phyloP scores from a whole-genome alignment of 2,329 filamentous ascomycete species.

The Grosmannia huntii region DNA sequence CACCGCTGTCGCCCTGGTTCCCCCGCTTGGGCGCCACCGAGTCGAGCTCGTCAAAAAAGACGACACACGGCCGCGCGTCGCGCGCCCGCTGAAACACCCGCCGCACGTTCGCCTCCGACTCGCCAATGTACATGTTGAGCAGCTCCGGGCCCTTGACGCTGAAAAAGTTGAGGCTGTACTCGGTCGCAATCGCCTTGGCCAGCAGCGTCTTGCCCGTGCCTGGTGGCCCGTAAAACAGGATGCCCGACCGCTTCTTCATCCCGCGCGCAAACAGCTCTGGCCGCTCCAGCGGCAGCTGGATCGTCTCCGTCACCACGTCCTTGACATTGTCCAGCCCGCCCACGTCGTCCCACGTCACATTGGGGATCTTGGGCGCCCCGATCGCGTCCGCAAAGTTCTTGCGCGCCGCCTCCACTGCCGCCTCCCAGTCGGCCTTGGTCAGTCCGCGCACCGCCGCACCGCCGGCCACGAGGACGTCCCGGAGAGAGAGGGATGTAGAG shows the following conservation, averaged over 20 bases:
- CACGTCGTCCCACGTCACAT: slow-evolving; percentile 92
- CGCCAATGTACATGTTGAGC: slow-evolving; percentile 93
- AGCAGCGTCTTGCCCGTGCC: slow-evolving; percentile 88
- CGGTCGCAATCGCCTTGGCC: slow-evolving; percentile 84
- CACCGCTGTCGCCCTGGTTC: slow-evolving; percentile 92
- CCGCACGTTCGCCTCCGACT: slow-evolving; percentile 83
- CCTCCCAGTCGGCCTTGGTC: slow-evolving; percentile 72
- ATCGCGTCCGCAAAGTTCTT: slow-evolving; percentile 98
- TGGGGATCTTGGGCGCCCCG: slow-evolving; percentile 93
- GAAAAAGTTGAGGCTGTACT: slow-evolving; percentile 92
- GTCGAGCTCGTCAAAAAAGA: slow-evolving; percentile 90
- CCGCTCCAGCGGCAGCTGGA: slow-evolving; percentile 79
- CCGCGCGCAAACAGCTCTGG: slow-evolving; percentile 93
- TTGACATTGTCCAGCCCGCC: slow-evolving; percentile 89
- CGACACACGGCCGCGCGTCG: slow-evolving; percentile 75
- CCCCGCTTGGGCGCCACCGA: slow-evolving; percentile 92
- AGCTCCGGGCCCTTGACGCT: slow-evolving; percentile 84
- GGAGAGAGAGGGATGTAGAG: slow-evolving; percentile 34
- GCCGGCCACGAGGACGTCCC: slow-evolving; percentile 80
- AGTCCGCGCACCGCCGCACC: slow-evolving; percentile 68
- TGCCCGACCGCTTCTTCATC: slow-evolving; percentile 94
- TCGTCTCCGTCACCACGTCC: slow-evolving; percentile 93
- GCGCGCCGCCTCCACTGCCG: slow-evolving; percentile 86
- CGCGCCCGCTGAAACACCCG: slow-evolving; percentile 78
- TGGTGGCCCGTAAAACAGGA: slow-evolving; percentile 82